Evolutionary conservation across 352 stramenopile species (phyloP).

Genomic region (Phytophthora ohioensis): DNA sequence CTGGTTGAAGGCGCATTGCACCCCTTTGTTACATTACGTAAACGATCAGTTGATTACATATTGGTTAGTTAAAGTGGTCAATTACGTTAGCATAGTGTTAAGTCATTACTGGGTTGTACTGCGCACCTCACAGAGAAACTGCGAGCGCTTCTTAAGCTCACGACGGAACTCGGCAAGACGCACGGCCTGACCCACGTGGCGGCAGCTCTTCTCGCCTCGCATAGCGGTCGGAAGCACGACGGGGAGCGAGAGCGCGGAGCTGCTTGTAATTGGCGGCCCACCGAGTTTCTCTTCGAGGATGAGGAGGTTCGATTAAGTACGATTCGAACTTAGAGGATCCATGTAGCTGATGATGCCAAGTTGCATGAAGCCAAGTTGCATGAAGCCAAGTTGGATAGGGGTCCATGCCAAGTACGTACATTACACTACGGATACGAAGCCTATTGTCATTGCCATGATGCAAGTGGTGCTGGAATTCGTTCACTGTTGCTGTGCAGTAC

Average conservation of each 20-base stretch:
- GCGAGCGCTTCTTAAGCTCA: slow-evolving; percentile 55
- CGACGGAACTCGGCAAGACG: slow-evolving; percentile 58
- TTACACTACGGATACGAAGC: no score
- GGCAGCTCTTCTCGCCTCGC: slow-evolving; percentile 59
- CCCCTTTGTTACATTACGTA: slow-evolving; percentile 7
- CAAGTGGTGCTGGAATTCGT: no score
- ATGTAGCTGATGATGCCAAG: no score
- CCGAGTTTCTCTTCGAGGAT: slow-evolving; percentile 6
- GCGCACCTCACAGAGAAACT: slow-evolving; percentile 50
- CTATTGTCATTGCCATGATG: no score
- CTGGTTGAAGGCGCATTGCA: slow-evolving; percentile 11
- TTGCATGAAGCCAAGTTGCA: not conserved
- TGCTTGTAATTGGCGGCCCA: slow-evolving; percentile 8
- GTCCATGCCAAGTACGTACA: no score
- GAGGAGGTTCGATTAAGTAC: slow-evolving; percentile 11
- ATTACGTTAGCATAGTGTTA: slow-evolving; percentile 6
- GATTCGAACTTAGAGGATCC: slow-evolving; percentile 1
- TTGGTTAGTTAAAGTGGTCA: slow-evolving; percentile 5
- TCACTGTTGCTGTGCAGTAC: no score
- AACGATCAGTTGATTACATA: slow-evolving; percentile 3
- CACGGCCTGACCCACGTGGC: slow-evolving; percentile 65
- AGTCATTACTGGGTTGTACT: not conserved
- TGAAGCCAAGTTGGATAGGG: slow-evolving; percentile 1
- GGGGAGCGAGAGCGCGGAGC: slow-evolving; percentile 1
- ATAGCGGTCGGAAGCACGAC: slow-evolving; percentile 25